These are phyloP conservation scores for Diutina siamensis DNA, from an alignment of 1,139 yeast genomes.

Conservation along the genomic window DNA sequence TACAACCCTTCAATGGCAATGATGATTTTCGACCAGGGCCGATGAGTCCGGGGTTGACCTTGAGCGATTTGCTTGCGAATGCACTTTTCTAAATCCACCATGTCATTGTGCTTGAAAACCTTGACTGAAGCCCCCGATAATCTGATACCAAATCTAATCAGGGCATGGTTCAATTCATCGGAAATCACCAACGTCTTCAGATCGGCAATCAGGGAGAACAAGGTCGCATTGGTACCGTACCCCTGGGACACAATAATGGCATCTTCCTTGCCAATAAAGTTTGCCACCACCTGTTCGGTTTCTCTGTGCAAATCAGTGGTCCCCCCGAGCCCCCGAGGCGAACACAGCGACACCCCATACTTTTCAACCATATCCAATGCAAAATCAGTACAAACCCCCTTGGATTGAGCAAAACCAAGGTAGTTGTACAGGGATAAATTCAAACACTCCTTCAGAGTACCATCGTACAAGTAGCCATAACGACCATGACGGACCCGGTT, in stretches of 20 bases:
- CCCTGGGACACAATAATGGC: constrained; percentile 87
- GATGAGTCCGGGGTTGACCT: constrained; percentile 93
- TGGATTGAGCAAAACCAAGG: constrained; percentile 92
- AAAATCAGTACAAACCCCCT: constrained; percentile 80
- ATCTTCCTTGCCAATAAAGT: constrained; percentile 85
- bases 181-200: constrained; percentile 82
- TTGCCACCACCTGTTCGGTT: constrained; percentile 71
- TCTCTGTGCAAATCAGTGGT: constrained; percentile 63
- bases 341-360: constrained; percentile 71
- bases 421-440: constrained; percentile 88
- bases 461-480: constrained; percentile 52
- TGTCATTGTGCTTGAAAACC: constrained; percentile 87
- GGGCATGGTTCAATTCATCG: constrained; percentile 91
- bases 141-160: constrained; percentile 90
- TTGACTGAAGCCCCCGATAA: constrained; percentile 88
- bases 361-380: constrained; percentile 52
- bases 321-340: constrained; percentile 67
- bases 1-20: constrained; percentile 93
- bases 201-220: constrained; percentile 77
- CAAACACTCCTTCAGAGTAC: constrained; percentile 64
- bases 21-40: constrained; percentile 94
- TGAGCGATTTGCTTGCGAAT: constrained; percentile 83
- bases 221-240: constrained; percentile 89
- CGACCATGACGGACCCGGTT: constrained; percentile 55
- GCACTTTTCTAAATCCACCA: constrained; percentile 67